phyloP scores from a whole-genome alignment of 2,329 filamentous ascomycete species.

The Coniochaeta prunicola region DNA sequence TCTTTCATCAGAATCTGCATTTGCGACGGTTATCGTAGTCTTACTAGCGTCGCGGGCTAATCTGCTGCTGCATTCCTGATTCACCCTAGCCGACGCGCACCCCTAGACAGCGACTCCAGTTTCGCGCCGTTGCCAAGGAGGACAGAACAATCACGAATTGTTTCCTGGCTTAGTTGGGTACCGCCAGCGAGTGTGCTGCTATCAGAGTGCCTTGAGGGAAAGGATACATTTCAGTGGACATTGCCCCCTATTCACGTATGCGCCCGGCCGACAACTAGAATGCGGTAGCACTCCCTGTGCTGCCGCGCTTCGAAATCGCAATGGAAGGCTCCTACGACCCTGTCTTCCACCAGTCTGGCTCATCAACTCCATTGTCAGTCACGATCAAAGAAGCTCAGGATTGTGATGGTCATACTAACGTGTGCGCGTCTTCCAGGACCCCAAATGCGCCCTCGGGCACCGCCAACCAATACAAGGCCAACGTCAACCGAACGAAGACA shows the following conservation, averaged over 20 bases:
- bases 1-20: neutral
- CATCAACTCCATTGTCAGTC: slow-evolving; percentile 1
- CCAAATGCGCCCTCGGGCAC: slow-evolving; percentile 12
- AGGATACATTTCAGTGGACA: neutral
- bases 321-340: slow-evolving; percentile 1
- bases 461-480: slow-evolving; percentile 59
- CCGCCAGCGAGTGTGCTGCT: neutral
- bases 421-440: slow-evolving; percentile 11
- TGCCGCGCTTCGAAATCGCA: neutral
- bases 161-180: neutral
- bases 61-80: neutral
- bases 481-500: slow-evolving; percentile 83
- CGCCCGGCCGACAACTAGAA: neutral
- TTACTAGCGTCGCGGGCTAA: neutral
- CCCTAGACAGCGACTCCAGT: neutral
- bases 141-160: neutral
- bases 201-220: neutral
- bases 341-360: neutral
- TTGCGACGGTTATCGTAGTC: neutral
- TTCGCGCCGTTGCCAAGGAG: neutral
- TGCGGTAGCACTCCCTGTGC: neutral
- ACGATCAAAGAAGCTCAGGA: neutral
- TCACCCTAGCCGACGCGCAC: neutral
- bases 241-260: neutral
- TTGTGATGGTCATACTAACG: neutral